A percentile compares a stretch with the other conserved stretches of the same genome.
These are phyloP conservation scores for Neurospora sp. DNA, from an alignment of 495 filamentous ascomycete genomes.

Conservation along the genomic window DNA sequence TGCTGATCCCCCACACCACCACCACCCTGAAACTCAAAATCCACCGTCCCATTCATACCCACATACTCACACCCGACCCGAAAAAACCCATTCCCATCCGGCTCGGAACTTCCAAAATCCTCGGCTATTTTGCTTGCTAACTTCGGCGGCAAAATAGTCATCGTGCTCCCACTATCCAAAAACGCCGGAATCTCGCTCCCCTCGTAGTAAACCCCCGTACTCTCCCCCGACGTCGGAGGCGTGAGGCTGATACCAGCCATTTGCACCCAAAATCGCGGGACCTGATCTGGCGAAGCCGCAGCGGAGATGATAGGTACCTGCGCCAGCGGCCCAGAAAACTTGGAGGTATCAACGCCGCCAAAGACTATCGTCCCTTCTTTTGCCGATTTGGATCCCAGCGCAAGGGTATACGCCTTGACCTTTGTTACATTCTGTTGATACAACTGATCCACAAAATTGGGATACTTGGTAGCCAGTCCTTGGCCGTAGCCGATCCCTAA, in stretches of 20 bases:
- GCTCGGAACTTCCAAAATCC: constrained; percentile 50
- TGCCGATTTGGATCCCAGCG: constrained; percentile 36
- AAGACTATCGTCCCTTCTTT: constrained; percentile 75
- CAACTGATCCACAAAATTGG: constrained; percentile 37
- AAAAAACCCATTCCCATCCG: constrained; percentile 44
- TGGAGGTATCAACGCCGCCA: constrained; percentile 79
- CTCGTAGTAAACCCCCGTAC: constrained; percentile 24
- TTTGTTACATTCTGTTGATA: constrained; percentile 28
- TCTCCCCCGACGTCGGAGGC: constrained; percentile 27
- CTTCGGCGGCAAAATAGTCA: constrained; percentile 72
- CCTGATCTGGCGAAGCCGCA: constrained; percentile 31
- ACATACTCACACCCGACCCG: constrained; percentile 64
- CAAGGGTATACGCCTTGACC: constrained; percentile 39
- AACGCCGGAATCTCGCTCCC: constrained; percentile 54
- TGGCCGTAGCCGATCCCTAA: constrained; percentile 37
- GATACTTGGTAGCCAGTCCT: constrained; percentile 30
- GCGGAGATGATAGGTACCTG: constrained; percentile 62
- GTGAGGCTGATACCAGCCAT: constrained; percentile 48
- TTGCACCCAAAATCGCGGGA: constrained; percentile 47
- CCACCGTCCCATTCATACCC: constrained; percentile 51
- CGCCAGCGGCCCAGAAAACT: constrained; percentile 63
- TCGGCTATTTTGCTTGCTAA: constrained; percentile 53
- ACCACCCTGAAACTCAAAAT: no score
- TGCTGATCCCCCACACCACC: neutral
- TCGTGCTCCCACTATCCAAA: constrained; percentile 79